Percentiles rank a stretch among this genome's conserved stretches.
Evolutionary conservation across 139 green algal genomes (phyloP).

Genomic region (Spirogloea muscicola): DNA sequence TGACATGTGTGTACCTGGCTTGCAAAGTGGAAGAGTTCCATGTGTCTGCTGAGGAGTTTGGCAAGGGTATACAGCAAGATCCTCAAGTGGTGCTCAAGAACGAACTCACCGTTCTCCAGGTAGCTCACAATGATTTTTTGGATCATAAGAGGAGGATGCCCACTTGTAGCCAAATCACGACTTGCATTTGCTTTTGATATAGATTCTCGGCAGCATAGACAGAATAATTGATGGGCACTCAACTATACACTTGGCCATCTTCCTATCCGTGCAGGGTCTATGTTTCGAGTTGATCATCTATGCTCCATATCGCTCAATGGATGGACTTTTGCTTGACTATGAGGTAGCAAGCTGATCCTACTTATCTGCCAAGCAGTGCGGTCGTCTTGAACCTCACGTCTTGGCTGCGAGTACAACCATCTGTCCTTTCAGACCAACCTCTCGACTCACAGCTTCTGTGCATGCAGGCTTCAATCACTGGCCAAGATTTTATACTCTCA

Average conservation of each 20-base stretch:
- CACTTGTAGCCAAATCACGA: no score
- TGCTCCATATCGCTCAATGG: constrained; percentile 22
- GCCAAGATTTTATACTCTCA: no score
- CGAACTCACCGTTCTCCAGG: constrained; percentile 46
- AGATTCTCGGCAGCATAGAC: no score
- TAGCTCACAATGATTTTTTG: no score
- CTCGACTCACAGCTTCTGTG: no score
- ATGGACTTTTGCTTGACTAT: constrained; percentile 32
- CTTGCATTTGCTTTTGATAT: no score
- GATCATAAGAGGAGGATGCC: no score
- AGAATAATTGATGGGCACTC: no score
- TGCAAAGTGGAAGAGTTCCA: constrained; percentile 57
- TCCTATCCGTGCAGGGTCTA: constrained; percentile 24
- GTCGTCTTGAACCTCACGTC: neutral
- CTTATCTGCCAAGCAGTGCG: neutral
- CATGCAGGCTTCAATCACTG: no score
- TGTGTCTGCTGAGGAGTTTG: constrained; percentile 52
- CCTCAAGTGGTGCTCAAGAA: constrained; percentile 27
- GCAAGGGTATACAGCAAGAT: constrained; percentile 50
- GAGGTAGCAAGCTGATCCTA: constrained; percentile 13
- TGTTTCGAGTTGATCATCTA: constrained; percentile 46
- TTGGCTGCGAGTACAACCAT: no score
- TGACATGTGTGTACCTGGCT: constrained; percentile 55
- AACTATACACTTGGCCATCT: no score
- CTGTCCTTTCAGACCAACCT: no score